Evolutionary conservation across 2,329 filamentous ascomycete species (phyloP).

Genomic region (Tympanopsis confertula): DNA sequence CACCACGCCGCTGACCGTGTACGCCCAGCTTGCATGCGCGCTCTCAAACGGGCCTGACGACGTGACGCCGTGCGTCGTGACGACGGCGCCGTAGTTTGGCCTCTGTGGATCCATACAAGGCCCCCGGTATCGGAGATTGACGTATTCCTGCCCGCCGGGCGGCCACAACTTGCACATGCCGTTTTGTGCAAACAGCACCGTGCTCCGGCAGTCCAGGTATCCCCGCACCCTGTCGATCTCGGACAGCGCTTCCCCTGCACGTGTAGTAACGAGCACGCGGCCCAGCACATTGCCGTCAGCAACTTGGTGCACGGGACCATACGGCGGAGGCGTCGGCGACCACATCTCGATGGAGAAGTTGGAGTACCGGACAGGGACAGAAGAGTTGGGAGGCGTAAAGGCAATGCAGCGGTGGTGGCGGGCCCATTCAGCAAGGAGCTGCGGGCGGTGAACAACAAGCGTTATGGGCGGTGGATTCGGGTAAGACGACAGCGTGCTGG

Average conservation of each 20-base stretch:
- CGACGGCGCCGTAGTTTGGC: conserved; percentile 64
- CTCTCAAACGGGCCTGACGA: conserved; percentile 37
- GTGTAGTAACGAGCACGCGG: conserved; percentile 70
- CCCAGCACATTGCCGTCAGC: conserved; percentile 34
- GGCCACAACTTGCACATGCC: conserved; percentile 65
- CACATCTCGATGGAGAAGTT: conserved; percentile 41
- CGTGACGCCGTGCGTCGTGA: conserved; percentile 44
- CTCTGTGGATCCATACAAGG: too few relatives aligned
- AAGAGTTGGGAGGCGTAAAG: conserved; percentile 7
- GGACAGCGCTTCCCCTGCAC: conserved; percentile 55
- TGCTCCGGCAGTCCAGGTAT: conserved; percentile 52
- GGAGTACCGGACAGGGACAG: not conserved
- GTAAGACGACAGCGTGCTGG: conserved; percentile 55
- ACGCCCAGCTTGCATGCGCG: conserved; percentile 36
- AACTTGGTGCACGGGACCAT: conserved; percentile 26
- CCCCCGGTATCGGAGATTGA: conserved; percentile 22
- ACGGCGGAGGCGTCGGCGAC: conserved; percentile 28
- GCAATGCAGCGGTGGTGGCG: conserved; percentile 4
- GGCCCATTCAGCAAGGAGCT: conserved; percentile 35
- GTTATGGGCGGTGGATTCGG: conserved; percentile 60
- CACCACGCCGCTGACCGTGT: conserved; percentile 34
- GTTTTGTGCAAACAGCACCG: conserved; percentile 77
- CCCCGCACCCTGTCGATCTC: conserved; percentile 45
- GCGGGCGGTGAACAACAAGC: conserved; percentile 59
- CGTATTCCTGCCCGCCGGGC: conserved; percentile 32